Evolutionary conservation across 768 basidiomycete genomes (phyloP).

Genomic region (Candolleomyces aberdarensis): DNA sequence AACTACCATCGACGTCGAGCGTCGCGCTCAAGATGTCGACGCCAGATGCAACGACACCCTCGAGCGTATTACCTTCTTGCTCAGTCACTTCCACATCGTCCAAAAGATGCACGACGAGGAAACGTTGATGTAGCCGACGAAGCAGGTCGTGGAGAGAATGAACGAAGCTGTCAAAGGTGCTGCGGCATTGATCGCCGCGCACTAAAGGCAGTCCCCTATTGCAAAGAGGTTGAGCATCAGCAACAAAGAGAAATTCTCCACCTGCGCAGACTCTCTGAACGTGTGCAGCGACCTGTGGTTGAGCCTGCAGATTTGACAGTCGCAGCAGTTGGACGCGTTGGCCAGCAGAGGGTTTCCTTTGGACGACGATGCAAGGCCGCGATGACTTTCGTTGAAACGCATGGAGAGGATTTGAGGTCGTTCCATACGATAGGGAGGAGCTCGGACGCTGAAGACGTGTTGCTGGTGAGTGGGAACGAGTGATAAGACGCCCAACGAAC

Average conservation of each 20-base stretch:
- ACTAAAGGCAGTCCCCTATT: slow-evolving; percentile 33
- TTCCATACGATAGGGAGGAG: slow-evolving; percentile 28
- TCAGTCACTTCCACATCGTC: slow-evolving; percentile 34
- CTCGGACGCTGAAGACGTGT: background rate
- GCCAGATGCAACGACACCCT: slow-evolving; percentile 37
- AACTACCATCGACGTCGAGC: slow-evolving; percentile 38
- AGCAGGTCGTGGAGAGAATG: slow-evolving; percentile 36
- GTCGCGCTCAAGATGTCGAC: slow-evolving; percentile 34
- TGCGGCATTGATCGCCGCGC: slow-evolving; percentile 35
- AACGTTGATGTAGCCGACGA: slow-evolving; percentile 23
- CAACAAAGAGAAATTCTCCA: slow-evolving; percentile 35
- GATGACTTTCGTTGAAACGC: slow-evolving; percentile 28
- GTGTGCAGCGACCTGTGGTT: slow-evolving; percentile 32
- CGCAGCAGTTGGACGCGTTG: slow-evolving; percentile 33
- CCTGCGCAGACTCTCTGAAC: slow-evolving; percentile 29
- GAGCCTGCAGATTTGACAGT: slow-evolving; percentile 41
- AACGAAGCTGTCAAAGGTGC: slow-evolving; percentile 34
- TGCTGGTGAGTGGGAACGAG: no score
- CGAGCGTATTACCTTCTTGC: slow-evolving; percentile 42
- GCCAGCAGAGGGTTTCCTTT: slow-evolving; percentile 30
- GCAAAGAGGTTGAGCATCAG: slow-evolving; percentile 34
- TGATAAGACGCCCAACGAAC: no score
- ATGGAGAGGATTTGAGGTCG: slow-evolving; percentile 34
- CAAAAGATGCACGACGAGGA: slow-evolving; percentile 19
- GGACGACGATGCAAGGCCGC: slow-evolving; percentile 35